Conservation (phyloP, 805 yeast genomes). For the Millerozyma miso region DNA sequence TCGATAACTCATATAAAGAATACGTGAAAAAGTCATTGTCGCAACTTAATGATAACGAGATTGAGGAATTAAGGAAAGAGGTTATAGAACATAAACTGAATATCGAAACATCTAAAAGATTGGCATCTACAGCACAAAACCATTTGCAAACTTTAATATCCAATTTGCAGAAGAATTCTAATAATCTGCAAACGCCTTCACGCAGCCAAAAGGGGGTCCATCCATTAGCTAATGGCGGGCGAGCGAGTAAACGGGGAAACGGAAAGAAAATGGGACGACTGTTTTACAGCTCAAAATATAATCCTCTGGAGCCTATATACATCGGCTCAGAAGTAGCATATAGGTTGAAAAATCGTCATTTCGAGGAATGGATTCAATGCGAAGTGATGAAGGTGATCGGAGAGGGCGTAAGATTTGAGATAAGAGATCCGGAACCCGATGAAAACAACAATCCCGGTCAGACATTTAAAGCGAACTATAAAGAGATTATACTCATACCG, state of each 20-base stretch:
- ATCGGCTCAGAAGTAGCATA: slow-evolving; percentile 87
- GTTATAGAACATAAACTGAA: slow-evolving; percentile 53
- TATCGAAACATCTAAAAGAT: slow-evolving; percentile 45
- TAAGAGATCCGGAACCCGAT: slow-evolving; percentile 97
- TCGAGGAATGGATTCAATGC: slow-evolving; percentile 97
- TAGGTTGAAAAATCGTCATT: slow-evolving; percentile 62
- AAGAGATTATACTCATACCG: slow-evolving; percentile 74
- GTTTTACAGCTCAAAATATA: slow-evolving; percentile 51
- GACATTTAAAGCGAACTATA: slow-evolving; percentile 74
- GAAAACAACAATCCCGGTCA: slow-evolving; percentile 87
- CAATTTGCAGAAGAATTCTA: slow-evolving; percentile 16
- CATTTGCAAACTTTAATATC: slow-evolving; percentile 47
- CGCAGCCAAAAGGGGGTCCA: neutral
- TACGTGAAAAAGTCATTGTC: slow-evolving; percentile 18
- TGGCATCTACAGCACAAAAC: slow-evolving; percentile 35
- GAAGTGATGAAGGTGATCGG: slow-evolving; percentile 73
- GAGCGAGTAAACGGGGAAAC: slow-evolving; percentile 13
- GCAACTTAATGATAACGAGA: slow-evolving; percentile 27
- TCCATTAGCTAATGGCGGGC: slow-evolving; percentile 1
- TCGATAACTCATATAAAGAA: slow-evolving; percentile 39
- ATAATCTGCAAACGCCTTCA: slow-evolving; percentile 6
- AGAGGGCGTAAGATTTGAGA: slow-evolving; percentile 77
- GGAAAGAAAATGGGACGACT: slow-evolving; percentile 37
- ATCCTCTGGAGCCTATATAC: slow-evolving; percentile 52
- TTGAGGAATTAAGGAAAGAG: slow-evolving; percentile 36